Conservation (phyloP, 2,329 filamentous ascomycete species). For the Arthrobotrys entomopaga region DNA sequence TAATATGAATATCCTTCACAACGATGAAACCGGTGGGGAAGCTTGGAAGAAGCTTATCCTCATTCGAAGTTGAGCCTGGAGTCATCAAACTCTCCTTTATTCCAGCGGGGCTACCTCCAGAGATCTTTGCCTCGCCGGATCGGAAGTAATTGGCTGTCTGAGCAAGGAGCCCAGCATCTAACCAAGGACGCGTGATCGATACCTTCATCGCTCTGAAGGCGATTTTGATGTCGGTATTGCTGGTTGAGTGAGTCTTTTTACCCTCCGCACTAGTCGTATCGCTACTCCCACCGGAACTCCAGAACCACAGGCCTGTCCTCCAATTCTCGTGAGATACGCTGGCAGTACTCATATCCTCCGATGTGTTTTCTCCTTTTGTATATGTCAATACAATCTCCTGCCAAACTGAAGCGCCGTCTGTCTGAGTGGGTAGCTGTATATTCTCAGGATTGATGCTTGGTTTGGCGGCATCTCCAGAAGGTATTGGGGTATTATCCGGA, state of each 20-base stretch:
- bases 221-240: conserved; percentile 9
- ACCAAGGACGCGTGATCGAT: conserved; percentile 5
- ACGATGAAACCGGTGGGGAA: conserved; percentile 6
- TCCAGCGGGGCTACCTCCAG: background rate
- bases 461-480: background rate
- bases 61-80: background rate
- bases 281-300: background rate
- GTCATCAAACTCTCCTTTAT: background rate
- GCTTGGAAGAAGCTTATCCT: conserved; percentile 1
- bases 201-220: conserved; percentile 15
- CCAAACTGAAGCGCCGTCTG: conserved; percentile 9
- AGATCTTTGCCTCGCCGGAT: background rate
- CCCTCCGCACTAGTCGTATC: background rate
- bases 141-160: conserved; percentile 10
- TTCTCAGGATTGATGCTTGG: background rate
- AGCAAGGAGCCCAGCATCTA: background rate
- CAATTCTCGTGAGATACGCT: conserved; percentile 3
- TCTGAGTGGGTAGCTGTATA: background rate
- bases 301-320: background rate
- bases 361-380: background rate
- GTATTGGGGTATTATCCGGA: background rate
- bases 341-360: background rate
- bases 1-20: conserved; percentile 9
- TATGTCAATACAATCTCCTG: background rate
- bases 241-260: background rate